These are phyloP conservation scores for Lasiodiplodia sp. DNA, from an alignment of 2,329 filamentous ascomycete species.

Conservation along the genomic window DNA sequence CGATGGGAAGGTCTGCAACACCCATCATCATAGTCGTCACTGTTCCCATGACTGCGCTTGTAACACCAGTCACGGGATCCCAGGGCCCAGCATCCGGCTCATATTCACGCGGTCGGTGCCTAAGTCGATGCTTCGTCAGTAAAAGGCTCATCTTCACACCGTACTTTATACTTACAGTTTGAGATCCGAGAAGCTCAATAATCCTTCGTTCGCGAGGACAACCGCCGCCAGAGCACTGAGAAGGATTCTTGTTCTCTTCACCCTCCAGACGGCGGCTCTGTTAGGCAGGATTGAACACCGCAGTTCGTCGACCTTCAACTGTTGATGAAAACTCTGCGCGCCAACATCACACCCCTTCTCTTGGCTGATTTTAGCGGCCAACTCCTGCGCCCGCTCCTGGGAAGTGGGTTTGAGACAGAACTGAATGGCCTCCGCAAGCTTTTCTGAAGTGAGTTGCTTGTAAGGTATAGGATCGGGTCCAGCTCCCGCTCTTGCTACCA, in stretches of 20 bases:
- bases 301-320: slow-evolving; percentile 48
- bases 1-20: slow-evolving; percentile 72
- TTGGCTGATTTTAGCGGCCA: slow-evolving; percentile 47
- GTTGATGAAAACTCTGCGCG: slow-evolving; percentile 48
- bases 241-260: slow-evolving; percentile 47
- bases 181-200: slow-evolving; percentile 46
- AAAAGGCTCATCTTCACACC: slow-evolving; percentile 29
- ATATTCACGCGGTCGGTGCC: slow-evolving; percentile 48
- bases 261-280: slow-evolving; percentile 47
- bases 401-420: slow-evolving; percentile 47
- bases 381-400: slow-evolving; percentile 45
- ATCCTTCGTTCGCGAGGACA: slow-evolving; percentile 46
- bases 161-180: slow-evolving; percentile 42
- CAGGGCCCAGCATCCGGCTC: slow-evolving; percentile 49
- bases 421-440: slow-evolving; percentile 47
- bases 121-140: slow-evolving; percentile 29
- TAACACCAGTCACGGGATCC: slow-evolving; percentile 59
- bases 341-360: slow-evolving; percentile 47
- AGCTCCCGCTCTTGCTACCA: slow-evolving; percentile 51
- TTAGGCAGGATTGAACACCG: slow-evolving; percentile 44
- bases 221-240: slow-evolving; percentile 49
- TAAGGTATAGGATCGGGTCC: slow-evolving; percentile 49
- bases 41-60: slow-evolving; percentile 82
- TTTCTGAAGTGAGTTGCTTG: slow-evolving; percentile 50
- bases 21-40: slow-evolving; percentile 82